A percentile compares a stretch with the other conserved stretches of the same genome.
These are phyloP conservation scores for Zygosaccharomyces bisporus DNA, from an alignment of 805 yeast species.

Conservation along the genomic window DNA sequence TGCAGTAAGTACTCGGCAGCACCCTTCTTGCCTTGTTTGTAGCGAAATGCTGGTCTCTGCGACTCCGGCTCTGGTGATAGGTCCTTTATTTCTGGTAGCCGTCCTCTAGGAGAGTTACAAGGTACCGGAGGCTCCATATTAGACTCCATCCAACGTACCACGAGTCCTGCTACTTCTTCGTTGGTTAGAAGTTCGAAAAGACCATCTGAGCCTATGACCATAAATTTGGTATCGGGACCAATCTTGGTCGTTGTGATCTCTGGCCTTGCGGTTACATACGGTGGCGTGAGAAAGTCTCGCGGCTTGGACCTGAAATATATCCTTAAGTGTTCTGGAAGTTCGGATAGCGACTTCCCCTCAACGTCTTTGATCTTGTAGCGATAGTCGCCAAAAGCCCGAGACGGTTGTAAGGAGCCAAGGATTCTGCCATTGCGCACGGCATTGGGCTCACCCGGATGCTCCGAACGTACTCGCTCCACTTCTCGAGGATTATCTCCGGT, in stretches of 20 bases:
- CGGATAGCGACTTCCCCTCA: constrained; percentile 41
- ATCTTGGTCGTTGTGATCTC: constrained; percentile 79
- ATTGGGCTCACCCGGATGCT: constrained; percentile 88
- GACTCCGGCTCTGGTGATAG: constrained; percentile 52
- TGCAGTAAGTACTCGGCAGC: constrained; percentile 54
- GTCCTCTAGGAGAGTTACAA: constrained; percentile 20
- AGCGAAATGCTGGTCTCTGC: constrained; percentile 72
- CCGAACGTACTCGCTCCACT: constrained; percentile 72
- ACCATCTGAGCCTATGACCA: constrained; percentile 94
- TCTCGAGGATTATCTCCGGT: constrained; percentile 90
- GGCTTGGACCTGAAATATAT: constrained; percentile 81
- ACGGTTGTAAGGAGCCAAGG: constrained; percentile 89
- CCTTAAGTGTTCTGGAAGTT: constrained; percentile 72
- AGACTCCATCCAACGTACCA: constrained; percentile 87
- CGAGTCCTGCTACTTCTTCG: constrained; percentile 89
- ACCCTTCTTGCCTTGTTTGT: constrained; percentile 34
- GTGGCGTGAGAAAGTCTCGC: constrained; percentile 76
- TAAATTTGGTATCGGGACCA: constrained; percentile 67
- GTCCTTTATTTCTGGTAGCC: constrained; percentile 61
- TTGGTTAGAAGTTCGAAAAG: constrained; percentile 86
- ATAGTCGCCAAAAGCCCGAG: constrained; percentile 96
- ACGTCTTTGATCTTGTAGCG: constrained; percentile 75
- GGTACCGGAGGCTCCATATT: constrained; percentile 34
- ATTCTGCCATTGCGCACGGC: constrained; percentile 85
- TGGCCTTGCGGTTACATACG: constrained; percentile 96